Base-by-base conservation (phyloP, 2,329 filamentous ascomycete genomes). In the Plenodomus biglobosus region DNA sequence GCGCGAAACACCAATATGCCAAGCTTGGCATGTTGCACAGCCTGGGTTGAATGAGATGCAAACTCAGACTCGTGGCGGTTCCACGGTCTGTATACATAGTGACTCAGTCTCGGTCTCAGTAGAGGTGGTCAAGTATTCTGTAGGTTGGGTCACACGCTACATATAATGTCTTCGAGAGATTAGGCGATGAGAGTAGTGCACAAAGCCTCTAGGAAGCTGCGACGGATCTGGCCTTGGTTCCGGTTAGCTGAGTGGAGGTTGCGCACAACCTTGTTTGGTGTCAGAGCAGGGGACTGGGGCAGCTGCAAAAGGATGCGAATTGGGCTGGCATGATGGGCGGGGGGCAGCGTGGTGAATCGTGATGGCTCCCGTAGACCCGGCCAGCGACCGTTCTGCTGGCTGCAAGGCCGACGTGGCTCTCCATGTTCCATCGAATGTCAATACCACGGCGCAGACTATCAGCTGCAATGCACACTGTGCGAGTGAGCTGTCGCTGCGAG, bases 391-490 rank as follows among this genome's bases (percentile, higher is more conserved):
- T 50, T 45, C 39, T 46, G 55, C 50, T 56, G 55, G 51, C 53
- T 58, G 56, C 62, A 56, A 49, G 51, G 52, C 59, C 61, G 61
- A 68, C 65, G 64, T 67, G 65, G 59, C 64, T 62, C 46, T 57
- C 59, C 55, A 60, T 46, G 51, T 56, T 50, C 50, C 52, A 55
- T 56, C 38, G 50, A 22, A 37, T 48, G 52, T 56, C 55, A 52
- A 61, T 57, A 63, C 50, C 50, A n/a, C 50, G 24, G 27, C 38
- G 50, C 50, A 58, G 54, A 35, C n/a, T n/a, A n/a, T n/a, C n/a
- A n/a, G 37, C 39, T 52, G 40, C 42, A 44, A 48, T 55, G 57
- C 59, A 53, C 43, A 34, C 43, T 6, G 18, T 44, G 45, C 24
- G 39, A 34, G 40, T 56, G 56, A 53, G 48, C 48, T 56, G 54